Conservation (phyloP, 2,329 filamentous ascomycete genomes). For the Sarocladium kiliense region DNA sequence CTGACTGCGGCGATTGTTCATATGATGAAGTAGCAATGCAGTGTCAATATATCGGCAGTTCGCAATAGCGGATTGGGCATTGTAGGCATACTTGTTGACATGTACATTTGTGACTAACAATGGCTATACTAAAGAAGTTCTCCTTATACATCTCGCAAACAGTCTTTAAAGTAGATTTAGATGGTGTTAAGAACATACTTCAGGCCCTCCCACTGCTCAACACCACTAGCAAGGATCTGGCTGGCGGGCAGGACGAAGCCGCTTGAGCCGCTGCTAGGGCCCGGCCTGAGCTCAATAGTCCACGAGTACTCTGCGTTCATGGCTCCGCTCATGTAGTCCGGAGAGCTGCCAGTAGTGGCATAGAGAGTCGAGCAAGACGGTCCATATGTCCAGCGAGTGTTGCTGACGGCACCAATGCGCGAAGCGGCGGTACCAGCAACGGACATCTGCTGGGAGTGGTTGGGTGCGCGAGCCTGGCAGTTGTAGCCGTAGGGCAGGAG, state of each 20-base stretch:
- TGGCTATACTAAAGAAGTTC: too few relatives aligned
- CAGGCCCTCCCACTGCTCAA: slow-evolving; percentile 29
- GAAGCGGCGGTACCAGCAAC: slow-evolving; percentile 21
- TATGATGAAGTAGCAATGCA: too few relatives aligned
- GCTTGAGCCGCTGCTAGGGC: slow-evolving; percentile 16
- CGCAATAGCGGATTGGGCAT: too few relatives aligned
- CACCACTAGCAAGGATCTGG: slow-evolving; percentile 26
- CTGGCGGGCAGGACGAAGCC: slow-evolving; percentile 28
- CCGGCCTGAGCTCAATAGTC: slow-evolving; percentile 26
- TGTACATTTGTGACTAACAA: too few relatives aligned
- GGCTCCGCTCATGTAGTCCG: slow-evolving; percentile 17
- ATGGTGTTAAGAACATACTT: slow-evolving; percentile 11
- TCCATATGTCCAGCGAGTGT: slow-evolving; percentile 15
- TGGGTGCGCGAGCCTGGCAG: slow-evolving; percentile 28
- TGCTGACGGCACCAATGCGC: slow-evolving; percentile 15
- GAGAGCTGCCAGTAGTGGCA: slow-evolving; percentile 16
- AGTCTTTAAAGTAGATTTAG: too few relatives aligned
- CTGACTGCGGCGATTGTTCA: too few relatives aligned
- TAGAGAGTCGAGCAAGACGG: slow-evolving; percentile 17
- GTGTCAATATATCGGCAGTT: too few relatives aligned
- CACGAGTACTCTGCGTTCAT: slow-evolving; percentile 24
- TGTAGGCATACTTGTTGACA: too few relatives aligned
- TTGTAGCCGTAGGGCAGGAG: slow-evolving; percentile 38
- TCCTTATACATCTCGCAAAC: too few relatives aligned
- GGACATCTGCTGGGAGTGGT: slow-evolving; percentile 27